These are phyloP conservation scores for Austroboletus novae-zelandiae DNA, from an alignment of 1,284 basidiomycete species.

Conservation along the genomic window DNA sequence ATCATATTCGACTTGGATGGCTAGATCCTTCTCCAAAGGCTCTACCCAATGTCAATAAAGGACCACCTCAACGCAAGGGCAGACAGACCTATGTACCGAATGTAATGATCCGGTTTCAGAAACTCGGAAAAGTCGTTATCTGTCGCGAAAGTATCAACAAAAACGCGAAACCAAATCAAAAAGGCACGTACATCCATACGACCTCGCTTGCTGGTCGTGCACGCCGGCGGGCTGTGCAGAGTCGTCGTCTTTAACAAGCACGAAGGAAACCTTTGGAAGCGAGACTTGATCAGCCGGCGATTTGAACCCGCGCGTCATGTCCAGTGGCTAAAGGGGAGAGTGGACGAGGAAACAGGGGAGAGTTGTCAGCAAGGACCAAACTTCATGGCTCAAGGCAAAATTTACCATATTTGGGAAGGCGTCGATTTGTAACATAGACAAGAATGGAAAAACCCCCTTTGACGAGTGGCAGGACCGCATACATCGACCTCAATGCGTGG, in stretches of 20 bases:
- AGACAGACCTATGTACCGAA: slow-evolving; percentile 79
- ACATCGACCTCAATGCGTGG: too few relatives aligned
- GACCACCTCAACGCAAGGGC: background rate
- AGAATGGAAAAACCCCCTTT: slow-evolving; percentile 15
- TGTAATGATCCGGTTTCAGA: slow-evolving; percentile 79
- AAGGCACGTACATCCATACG: slow-evolving; percentile 56
- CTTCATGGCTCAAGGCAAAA: background rate
- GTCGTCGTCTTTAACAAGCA: slow-evolving; percentile 56
- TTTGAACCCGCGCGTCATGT: slow-evolving; percentile 38
- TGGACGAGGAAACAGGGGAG: slow-evolving; percentile 20
- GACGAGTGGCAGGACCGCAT: too few relatives aligned
- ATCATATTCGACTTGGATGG: slow-evolving; percentile 96
- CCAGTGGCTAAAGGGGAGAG: background rate
- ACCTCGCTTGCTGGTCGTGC: slow-evolving; percentile 50
- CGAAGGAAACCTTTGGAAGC: slow-evolving; percentile 62
- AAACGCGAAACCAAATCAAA: background rate
- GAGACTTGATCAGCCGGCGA: slow-evolving; percentile 36
- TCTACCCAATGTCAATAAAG: slow-evolving; percentile 47
- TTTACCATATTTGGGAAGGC: slow-evolving; percentile 19
- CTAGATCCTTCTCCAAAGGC: slow-evolving; percentile 90
- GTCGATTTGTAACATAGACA: slow-evolving; percentile 12
- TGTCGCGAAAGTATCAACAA: slow-evolving; percentile 30
- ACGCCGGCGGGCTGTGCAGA: slow-evolving; percentile 54
- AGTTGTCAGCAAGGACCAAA: background rate
- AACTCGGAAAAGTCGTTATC: slow-evolving; percentile 83